phyloP scores from a whole-genome alignment of 2,329 filamentous ascomycete species.

The Calonectria fujianensis region DNA sequence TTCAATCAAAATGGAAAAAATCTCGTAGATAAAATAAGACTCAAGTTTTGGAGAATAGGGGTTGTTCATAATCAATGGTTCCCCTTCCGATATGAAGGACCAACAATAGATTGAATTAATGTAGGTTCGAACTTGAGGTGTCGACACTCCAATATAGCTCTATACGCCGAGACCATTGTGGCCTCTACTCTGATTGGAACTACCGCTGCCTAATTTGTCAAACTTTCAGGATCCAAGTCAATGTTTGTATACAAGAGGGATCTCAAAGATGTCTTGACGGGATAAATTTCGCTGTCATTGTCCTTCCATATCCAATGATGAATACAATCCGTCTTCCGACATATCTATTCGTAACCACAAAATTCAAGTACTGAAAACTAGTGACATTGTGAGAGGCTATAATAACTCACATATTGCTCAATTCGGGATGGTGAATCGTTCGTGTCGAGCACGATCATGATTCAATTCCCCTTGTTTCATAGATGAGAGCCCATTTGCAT shows the following conservation, averaged over 20 bases:
- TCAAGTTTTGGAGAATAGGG: not conserved
- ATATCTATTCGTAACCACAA: not conserved
- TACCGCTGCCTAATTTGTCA: not conserved
- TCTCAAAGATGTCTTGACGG: not conserved
- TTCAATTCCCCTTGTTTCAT: not conserved
- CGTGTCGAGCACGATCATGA: not conserved
- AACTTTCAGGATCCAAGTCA: not conserved
- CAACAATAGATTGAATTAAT: not conserved
- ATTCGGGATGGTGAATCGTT: not conserved
- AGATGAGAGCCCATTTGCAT: not conserved
- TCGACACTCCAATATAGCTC: not conserved
- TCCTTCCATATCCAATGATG: not conserved
- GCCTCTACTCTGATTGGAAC: not conserved
- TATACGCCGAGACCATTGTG: not conserved
- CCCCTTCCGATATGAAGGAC: not conserved
- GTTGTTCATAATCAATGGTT: not conserved
- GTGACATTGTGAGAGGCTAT: rapidly evolving
- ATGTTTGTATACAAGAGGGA: not conserved
- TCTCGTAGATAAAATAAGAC: not conserved
- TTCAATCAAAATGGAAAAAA: not conserved
- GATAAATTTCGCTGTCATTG: not conserved
- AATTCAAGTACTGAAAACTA: not conserved
- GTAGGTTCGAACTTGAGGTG: not conserved
- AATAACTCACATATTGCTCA: not conserved
- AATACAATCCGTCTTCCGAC: not conserved